Conservation (phyloP, 202 grass and related monocot genomes). For the Eragrostis tef region DNA sequence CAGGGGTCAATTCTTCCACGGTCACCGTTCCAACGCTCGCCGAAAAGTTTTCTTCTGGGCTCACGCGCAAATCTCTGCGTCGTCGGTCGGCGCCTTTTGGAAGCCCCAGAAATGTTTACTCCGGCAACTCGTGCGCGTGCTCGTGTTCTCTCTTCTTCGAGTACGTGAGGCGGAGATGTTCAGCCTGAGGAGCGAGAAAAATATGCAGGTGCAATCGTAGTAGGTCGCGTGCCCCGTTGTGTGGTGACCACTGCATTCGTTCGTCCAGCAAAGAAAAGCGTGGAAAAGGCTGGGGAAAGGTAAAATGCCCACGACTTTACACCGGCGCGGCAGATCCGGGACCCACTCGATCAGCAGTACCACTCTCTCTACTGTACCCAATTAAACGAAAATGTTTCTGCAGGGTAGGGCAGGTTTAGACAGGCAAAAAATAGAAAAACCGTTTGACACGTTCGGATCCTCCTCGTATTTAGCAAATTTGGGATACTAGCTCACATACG, state of each 20-base stretch:
- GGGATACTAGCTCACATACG: neutral
- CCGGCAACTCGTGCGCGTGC: neutral
- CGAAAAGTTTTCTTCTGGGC: neutral
- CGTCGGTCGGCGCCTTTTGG: neutral
- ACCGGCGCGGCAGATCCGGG: too few species aligned
- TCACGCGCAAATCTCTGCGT: conserved; percentile 9
- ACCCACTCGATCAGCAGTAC: too few species aligned
- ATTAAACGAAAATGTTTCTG: neutral
- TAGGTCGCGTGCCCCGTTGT: too few species aligned
- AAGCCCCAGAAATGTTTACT: neutral
- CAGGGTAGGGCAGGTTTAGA: neutral
- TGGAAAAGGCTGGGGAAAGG: too few species aligned
- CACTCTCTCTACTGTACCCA: neutral
- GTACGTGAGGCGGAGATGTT: too few species aligned
- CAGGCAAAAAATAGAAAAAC: neutral
- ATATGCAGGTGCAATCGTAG: too few species aligned
- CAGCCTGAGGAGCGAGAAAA: too few species aligned
- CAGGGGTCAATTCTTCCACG: neutral
- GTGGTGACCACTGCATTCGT: too few species aligned
- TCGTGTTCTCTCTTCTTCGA: neutral
- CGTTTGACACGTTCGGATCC: neutral
- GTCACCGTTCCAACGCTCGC: conserved; percentile 5
- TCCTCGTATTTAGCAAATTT: neutral
- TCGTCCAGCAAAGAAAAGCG: too few species aligned
- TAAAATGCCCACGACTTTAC: too few species aligned